A percentile compares a stretch with the other conserved stretches of the same genome.
Evolutionary conservation across 768 basidiomycete genomes (phyloP).

Genomic region (Pleurotus pulmonarius): DNA sequence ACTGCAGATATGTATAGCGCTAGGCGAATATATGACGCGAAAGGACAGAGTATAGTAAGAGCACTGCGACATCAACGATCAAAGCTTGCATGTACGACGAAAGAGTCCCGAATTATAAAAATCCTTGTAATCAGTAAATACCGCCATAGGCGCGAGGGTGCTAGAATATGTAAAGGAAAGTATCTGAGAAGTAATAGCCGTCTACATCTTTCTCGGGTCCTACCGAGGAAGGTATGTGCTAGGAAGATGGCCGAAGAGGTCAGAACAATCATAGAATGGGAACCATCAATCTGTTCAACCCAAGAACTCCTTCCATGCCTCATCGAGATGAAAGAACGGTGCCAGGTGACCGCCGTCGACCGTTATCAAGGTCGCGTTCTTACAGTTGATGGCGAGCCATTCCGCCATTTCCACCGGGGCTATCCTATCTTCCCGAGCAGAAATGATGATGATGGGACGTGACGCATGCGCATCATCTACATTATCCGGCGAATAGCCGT

Average conservation of each 20-base stretch:
- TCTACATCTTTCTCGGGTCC: too few relatives aligned
- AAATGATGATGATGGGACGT: constrained; percentile 42
- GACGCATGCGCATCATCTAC: constrained; percentile 42
- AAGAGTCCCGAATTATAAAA: too few relatives aligned
- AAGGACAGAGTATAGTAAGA: too few relatives aligned
- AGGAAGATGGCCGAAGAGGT: too few relatives aligned
- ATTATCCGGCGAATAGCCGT: constrained; percentile 32
- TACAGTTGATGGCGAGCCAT: constrained; percentile 46
- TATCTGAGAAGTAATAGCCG: not conserved
- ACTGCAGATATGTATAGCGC: too few relatives aligned
- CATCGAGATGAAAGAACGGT: constrained; percentile 39
- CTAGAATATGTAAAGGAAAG: not conserved
- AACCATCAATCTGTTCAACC: not conserved
- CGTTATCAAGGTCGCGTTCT: constrained; percentile 35
- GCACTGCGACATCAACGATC: too few relatives aligned
- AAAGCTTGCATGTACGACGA: too few relatives aligned
- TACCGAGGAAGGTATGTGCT: too few relatives aligned
- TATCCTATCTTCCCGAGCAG: constrained; percentile 38
- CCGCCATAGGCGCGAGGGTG: not conserved
- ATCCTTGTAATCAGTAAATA: not conserved
- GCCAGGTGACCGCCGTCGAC: constrained; percentile 50
- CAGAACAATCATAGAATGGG: not conserved
- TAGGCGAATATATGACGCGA: too few relatives aligned
- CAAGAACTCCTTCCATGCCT: constrained; percentile 39
- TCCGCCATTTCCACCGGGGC: constrained; percentile 38